These are phyloP conservation scores for Magnolia changhungtana DNA, from an alignment of 164 flowering plant species.

Conservation along the genomic window DNA sequence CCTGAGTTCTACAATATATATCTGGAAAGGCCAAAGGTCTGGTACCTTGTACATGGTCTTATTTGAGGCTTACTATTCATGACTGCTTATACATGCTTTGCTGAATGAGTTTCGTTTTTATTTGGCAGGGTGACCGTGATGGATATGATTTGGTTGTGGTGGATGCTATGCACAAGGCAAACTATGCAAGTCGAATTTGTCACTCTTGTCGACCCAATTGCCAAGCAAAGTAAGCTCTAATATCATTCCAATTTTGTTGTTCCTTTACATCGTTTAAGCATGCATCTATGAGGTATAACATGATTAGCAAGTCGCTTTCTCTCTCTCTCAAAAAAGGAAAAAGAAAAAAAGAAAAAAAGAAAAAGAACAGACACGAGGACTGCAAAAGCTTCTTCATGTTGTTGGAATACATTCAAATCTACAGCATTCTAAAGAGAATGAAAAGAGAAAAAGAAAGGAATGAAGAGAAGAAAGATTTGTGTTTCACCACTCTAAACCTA, in stretches of 20 bases:
- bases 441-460: too few species aligned
- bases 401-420: too few species aligned
- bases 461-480: too few species aligned
- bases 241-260: conserved; percentile 1
- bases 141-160: conserved; percentile 99
- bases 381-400: too few species aligned
- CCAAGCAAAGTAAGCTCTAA: conserved; percentile 85
- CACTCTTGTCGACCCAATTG: conserved; percentile 98
- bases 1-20: conserved; percentile 98
- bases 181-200: conserved; percentile 98
- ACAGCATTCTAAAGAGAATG: too few species aligned
- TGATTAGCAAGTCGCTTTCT: too few species aligned
- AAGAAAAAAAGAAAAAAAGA: too few species aligned
- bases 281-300: neutral
- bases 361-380: too few species aligned
- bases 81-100: conserved; percentile 7
- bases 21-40: conserved; percentile 98
- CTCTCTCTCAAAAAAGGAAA: too few species aligned
- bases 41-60: neutral
- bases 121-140: conserved; percentile 89
- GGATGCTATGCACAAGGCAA: conserved; percentile 99
- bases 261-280: neutral
- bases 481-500: too few species aligned
- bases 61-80: neutral
- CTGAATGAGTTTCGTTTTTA: neutral